phyloP scores from a whole-genome alignment of 208 protist genomes.

The Leishmania lainsoni region DNA sequence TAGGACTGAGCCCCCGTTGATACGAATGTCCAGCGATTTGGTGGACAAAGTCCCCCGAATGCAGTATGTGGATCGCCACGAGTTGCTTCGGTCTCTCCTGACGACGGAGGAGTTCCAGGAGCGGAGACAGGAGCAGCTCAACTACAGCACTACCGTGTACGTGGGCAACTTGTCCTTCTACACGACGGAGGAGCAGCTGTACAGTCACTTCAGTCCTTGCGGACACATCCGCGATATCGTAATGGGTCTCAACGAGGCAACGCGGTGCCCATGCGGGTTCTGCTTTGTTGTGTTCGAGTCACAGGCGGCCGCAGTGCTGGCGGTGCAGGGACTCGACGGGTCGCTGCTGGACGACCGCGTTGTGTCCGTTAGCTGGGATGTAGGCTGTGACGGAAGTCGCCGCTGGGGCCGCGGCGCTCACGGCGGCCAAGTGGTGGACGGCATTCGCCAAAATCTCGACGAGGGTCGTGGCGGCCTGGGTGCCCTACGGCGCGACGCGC shows the following conservation, averaged over 20 bases:
- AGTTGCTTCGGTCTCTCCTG: conserved; percentile 70
- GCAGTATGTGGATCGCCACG: conserved; percentile 87
- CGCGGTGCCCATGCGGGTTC: conserved; percentile 98
- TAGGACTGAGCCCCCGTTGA: not conserved
- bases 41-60: conserved; percentile 65
- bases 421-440: conserved; percentile 94
- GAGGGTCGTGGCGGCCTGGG: conserved; percentile 92
- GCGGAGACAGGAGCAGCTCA: conserved; percentile 69
- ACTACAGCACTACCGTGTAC: conserved; percentile 94
- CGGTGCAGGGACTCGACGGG: conserved; percentile 84
- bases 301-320: conserved; percentile 88
- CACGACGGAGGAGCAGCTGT: conserved; percentile 97
- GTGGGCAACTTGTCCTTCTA: conserved; percentile 98
- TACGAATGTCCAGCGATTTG: conserved; percentile 60
- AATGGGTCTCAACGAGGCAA: conserved; percentile 96
- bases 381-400: conserved; percentile 75
- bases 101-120: conserved; percentile 67
- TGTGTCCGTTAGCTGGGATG: conserved; percentile 87
- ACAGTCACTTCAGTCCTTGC: conserved; percentile 93
- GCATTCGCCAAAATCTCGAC: conserved; percentile 91
- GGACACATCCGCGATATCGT: conserved; percentile 97
- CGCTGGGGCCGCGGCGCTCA: conserved; percentile 86
- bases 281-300: conserved; percentile 98
- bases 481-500: conserved; percentile 66
- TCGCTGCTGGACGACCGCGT: conserved; percentile 83